Percentiles rank a stretch among this genome's conserved stretches.
Conservation (phyloP, 1,284 basidiomycete species). For the Pseudozyma sp. region DNA sequence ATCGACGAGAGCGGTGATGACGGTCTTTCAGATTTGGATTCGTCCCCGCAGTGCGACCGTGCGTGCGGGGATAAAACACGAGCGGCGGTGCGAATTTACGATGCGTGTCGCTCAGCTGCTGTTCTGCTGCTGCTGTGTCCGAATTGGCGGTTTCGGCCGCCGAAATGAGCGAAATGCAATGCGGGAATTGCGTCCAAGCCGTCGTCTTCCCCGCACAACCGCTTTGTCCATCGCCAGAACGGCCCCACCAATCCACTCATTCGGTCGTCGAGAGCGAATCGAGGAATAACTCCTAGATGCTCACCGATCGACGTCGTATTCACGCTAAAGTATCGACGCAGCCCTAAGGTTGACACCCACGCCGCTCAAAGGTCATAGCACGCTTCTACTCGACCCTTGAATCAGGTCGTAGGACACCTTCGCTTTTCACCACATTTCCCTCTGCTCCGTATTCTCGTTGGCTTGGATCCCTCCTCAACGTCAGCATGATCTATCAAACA, state of each 20-base stretch:
- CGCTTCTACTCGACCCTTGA: too few species aligned
- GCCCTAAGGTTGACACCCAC: too few species aligned
- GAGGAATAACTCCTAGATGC: too few species aligned
- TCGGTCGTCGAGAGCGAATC: not conserved
- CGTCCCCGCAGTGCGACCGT: not conserved
- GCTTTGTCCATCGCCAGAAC: too few species aligned
- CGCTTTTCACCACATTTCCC: too few species aligned
- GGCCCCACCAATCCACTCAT: not conserved
- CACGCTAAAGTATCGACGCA: too few species aligned
- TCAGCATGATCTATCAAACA: not conserved
- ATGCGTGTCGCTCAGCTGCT: not conserved
- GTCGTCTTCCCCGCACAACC: conserved; percentile 11
- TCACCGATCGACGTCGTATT: not conserved
- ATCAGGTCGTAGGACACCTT: too few species aligned
- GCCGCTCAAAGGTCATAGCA: too few species aligned
- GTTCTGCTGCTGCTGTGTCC: not conserved
- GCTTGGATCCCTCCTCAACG: not conserved
- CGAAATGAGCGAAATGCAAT: conserved; percentile 1
- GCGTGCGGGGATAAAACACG: conserved; percentile 18
- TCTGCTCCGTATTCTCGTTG: not conserved
- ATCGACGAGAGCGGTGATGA: not conserved
- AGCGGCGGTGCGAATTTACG: conserved; percentile 29
- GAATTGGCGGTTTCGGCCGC: not conserved
- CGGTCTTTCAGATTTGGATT: too few species aligned
- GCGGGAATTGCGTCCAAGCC: too few species aligned